Evolutionary conservation across 306 rosid genomes (phyloP).

Genomic region (Acacia confusa): DNA sequence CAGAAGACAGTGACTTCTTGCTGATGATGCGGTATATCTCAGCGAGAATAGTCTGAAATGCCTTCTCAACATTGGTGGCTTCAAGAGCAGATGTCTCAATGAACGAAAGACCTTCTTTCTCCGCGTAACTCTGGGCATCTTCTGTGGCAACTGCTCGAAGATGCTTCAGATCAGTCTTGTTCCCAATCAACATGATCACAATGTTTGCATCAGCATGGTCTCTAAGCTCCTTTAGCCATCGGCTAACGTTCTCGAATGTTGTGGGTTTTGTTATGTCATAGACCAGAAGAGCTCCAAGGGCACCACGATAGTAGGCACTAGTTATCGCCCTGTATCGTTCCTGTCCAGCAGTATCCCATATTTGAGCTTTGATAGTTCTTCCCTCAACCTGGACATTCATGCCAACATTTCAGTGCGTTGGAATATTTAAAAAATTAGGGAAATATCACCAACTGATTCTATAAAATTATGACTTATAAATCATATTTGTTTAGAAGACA

Average conservation of each 20-base stretch:
- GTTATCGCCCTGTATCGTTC: slow-evolving; percentile 95
- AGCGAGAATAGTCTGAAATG: slow-evolving; percentile 79
- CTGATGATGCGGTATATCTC: slow-evolving; percentile 87
- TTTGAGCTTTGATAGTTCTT: slow-evolving; percentile 86
- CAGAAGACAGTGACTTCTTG: slow-evolving; percentile 73
- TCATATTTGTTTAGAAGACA: background rate
- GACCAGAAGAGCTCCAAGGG: slow-evolving; percentile 90
- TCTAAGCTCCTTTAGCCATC: slow-evolving; percentile 96
- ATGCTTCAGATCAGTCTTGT: slow-evolving; percentile 93
- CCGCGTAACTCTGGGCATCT: slow-evolving; percentile 84
- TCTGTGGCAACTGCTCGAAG: slow-evolving; percentile 85
- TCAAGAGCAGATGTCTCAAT: slow-evolving; percentile 95
- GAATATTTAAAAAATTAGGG: background rate
- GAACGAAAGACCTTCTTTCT: slow-evolving; percentile 87
- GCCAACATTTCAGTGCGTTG: background rate
- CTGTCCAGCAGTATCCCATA: slow-evolving; percentile 99
- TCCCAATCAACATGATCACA: slow-evolving; percentile 85
- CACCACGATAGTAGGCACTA: slow-evolving; percentile 92
- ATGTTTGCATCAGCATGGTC: slow-evolving; percentile 94
- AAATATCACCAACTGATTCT: background rate
- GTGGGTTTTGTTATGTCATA: slow-evolving; percentile 85
- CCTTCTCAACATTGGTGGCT: slow-evolving; percentile 82
- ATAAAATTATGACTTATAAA: background rate
- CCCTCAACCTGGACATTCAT: slow-evolving; percentile 71
- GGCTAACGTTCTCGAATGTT: slow-evolving; percentile 74